Evolutionary conservation across 2,329 filamentous ascomycete genomes (phyloP), one percentile per base, ranked within the genome.

Genomic region (Lecanoromycetidae sp.): DNA sequence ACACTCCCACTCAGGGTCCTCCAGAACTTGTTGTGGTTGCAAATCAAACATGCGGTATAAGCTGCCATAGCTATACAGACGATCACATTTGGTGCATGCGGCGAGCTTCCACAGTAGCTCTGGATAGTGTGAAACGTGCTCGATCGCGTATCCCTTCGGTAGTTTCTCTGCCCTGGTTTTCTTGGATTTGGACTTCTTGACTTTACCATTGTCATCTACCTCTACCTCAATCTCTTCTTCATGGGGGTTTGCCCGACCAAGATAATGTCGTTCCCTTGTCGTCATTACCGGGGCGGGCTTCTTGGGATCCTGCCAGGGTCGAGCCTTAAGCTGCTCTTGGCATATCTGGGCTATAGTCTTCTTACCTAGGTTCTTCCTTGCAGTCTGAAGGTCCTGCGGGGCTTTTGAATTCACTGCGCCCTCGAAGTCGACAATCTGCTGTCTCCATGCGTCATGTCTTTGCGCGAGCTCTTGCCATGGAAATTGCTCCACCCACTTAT

Each of bases 401-500:
- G 81, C 87, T 50, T 68, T 70, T 9, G 80, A 71, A 49, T 82
- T 78, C 17, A 81, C 70, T 43, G 75, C 82, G 33, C 80, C 79
- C 54, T 85, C 79, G 52, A 85, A 79, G 41, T 78, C 72, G 42
- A 93, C 79, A 26, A 95, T 79, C 63, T 87, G 77, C 15, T 75
- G 73, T 32, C 87, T 77, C 87, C 90, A 98, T 2, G 68, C 67
- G 53, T 94, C 88, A 60, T 96, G 87, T 50, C 84, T 82, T 42
- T 79, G 71, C 0, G 79, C 71, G 9, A 98, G 70, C 12, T 87
- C 79, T 34, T 78, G 73, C 88, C 88, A 96, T 10, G 76, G 70
- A 74, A 88, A 95, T 61, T 96, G 91, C 61, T 98, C 88, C 42
- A 86, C 87, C 88, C 90, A 98, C 51, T 77, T 79, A 9, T 94